Evolutionary conservation across 2,329 filamentous ascomycete species (phyloP), one percentile per base, ranked within the genome.

Genomic region (Talaromyces funiculosus): DNA sequence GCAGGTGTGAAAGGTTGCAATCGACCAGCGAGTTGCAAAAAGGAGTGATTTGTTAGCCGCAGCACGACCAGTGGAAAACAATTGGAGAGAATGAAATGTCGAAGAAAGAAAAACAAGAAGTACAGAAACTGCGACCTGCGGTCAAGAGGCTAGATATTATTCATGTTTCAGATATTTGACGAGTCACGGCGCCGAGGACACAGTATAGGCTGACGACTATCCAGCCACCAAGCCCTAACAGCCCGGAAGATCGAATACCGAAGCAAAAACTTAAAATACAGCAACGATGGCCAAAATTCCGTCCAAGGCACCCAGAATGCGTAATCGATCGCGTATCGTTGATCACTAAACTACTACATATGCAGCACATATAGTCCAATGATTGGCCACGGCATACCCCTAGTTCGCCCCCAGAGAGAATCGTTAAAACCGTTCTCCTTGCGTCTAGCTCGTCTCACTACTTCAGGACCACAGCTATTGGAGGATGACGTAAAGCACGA

Each of bases 21-120:
- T 58, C 56, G 43, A 29, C 56, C 43, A 49, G 56, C 56, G 56
- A 58, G 24, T 51, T 58, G 42, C 33, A 18, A 26, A 16, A 38
- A 40, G 9, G 33, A 24, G 8, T 35, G 35, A 37, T 14, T n/a
- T 26, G 9, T 12, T 40, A 20, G 18, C 51, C 10, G 51, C n/a
- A n/a, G 20, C 24, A 18, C 16, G 2, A 4, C 16, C 12, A 5
- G 4, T 26, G 22, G 18, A 26, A 54, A 35, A 26, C n/a, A n/a
- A 37, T 26, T 29, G 12, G 24, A 38, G 31, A 38, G 26, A 7
- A 54, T 26, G 7, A 29, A 18, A 22, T 14, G 20, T 12, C 10
- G 14, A 9, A 12, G 29, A 8, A 10, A 20, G 5, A 8, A 14
- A 33, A 20, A 20, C 3, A 20, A 35, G 10, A 51, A 4, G n/a